Percentiles rank a stretch among this genome's conserved stretches.
These are phyloP conservation scores for Scutellaria baicalensis DNA, from an alignment of 257 asterid genomes.

Conservation along the genomic window DNA sequence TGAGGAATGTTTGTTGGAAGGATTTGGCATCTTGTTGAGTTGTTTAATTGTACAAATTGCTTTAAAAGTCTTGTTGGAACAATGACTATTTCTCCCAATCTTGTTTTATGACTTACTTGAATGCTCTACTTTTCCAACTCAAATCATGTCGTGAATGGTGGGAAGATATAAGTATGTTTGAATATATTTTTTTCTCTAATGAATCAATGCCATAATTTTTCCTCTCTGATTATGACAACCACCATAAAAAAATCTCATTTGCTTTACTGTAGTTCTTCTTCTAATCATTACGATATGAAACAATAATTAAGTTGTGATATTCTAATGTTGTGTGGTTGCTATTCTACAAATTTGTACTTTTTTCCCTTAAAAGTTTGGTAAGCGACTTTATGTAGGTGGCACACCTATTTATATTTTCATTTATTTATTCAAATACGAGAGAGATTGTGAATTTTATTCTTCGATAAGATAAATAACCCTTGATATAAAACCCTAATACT, in stretches of 20 bases:
- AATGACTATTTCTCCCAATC: background rate
- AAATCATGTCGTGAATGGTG: slow-evolving; percentile 71
- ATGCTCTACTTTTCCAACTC: slow-evolving; percentile 3
- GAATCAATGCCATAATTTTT: background rate
- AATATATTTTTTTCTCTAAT: background rate
- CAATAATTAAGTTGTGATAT: background rate
- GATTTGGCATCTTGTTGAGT: background rate
- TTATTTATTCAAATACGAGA: too few relatives aligned
- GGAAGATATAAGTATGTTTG: slow-evolving; percentile 2
- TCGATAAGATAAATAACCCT: too few relatives aligned
- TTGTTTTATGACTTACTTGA: slow-evolving; percentile 10
- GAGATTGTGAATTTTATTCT: too few relatives aligned
- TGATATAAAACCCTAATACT: too few relatives aligned
- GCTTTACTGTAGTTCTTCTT: background rate
- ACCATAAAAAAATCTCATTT: background rate
- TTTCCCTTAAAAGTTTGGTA: background rate
- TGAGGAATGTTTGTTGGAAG: background rate
- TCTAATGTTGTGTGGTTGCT: background rate
- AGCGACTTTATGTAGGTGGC: background rate
- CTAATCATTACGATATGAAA: background rate
- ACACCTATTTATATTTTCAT: background rate
- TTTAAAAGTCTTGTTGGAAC: background rate
- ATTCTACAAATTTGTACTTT: background rate
- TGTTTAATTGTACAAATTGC: slow-evolving; percentile 10
- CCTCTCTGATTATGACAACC: background rate